phyloP scores from a whole-genome alignment of 208 protist genomes.

The Acanthamoeba divionensis region DNA sequence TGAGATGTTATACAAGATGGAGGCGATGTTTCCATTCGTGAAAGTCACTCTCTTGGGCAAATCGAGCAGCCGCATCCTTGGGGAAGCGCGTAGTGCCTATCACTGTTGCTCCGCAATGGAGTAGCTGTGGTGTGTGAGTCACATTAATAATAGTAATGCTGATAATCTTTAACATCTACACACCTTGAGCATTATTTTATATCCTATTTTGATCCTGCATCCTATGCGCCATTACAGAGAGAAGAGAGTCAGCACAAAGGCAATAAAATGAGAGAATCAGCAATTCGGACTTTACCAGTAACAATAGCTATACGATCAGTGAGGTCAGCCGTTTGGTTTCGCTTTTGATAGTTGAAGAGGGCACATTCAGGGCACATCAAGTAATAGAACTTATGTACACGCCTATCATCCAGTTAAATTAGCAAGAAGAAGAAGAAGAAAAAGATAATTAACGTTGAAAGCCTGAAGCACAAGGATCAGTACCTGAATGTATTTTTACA shows the following conservation, averaged over 20 bases:
- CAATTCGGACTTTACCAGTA: constrained; percentile 74
- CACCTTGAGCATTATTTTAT: background rate
- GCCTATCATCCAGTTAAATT: background rate
- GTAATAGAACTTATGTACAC: constrained; percentile 95
- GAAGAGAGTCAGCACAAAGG: background rate
- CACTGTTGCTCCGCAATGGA: constrained; percentile 68
- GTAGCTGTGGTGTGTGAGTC: constrained; percentile 66
- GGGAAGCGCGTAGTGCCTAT: constrained; percentile 78
- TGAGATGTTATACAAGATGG: too few relatives aligned
- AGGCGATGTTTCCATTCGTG: constrained; percentile 87
- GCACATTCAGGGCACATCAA: constrained; percentile 92
- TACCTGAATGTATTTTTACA: constrained; percentile 86
- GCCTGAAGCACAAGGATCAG: background rate
- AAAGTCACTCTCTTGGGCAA: constrained; percentile 87
- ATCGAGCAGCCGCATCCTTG: constrained; percentile 80
- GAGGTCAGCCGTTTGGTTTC: constrained; percentile 87
- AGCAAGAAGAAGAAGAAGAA: background rate
- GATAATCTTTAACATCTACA: background rate
- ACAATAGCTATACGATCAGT: constrained; percentile 89
- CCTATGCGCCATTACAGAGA: background rate
- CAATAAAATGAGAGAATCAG: background rate
- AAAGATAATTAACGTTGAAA: background rate
- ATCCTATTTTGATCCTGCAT: background rate
- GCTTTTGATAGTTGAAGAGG: constrained; percentile 93
- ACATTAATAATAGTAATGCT: too few relatives aligned